Evolutionary conservation across 495 filamentous ascomycete species (phyloP), one percentile per base, ranked within the genome.

Genomic region (Aspergillus nidulans): DNA sequence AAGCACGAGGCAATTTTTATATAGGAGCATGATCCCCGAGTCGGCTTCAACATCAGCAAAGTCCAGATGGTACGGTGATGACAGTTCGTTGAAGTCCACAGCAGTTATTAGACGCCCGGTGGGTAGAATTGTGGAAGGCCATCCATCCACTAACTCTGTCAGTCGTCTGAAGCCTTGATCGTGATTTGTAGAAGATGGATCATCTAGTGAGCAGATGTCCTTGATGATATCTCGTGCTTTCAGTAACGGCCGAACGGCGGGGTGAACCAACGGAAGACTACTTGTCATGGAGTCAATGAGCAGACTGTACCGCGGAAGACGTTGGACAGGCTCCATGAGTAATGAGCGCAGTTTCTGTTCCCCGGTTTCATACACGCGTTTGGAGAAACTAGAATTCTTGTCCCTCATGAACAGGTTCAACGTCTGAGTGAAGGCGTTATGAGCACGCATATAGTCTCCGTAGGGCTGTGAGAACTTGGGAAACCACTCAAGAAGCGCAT

Each of bases 301-400:
- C 7, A 99, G 76, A 64, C 87, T 96, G 68, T 99, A 99, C 6
- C 94, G 88, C 36, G 94, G 94, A 48, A 99, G 79, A 21, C 94
- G 81, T 68, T 99, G 94, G 8, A 99, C 91, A 1, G 94, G 94
- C 70, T 99, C 94, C 70, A 97, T 97, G 40, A 97, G 77, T 48
- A 92, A 77, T n/a, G 92, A 96, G 36, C 90, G 89, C 26, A 99
- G 76, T 52, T 83, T 78, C 62, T 99, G 95, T 65, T 99, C 94
- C 36, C 94, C 95, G 9, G 85, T 88, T 51, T 92, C 84, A 38
- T 89, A 85, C 1, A 97, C 79, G 52, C 86, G 72, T 63, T 84
- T 83, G 0, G 87, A 86, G 62, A 95, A 90, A 60, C 86, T 91
- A 2, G 92, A 91, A 41, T 86, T 82, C 19, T 69, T 75, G 58